Evolutionary conservation across 805 yeast genomes (phyloP), one percentile per base, ranked within the genome.

Genomic region (Yarrowia deformans): DNA sequence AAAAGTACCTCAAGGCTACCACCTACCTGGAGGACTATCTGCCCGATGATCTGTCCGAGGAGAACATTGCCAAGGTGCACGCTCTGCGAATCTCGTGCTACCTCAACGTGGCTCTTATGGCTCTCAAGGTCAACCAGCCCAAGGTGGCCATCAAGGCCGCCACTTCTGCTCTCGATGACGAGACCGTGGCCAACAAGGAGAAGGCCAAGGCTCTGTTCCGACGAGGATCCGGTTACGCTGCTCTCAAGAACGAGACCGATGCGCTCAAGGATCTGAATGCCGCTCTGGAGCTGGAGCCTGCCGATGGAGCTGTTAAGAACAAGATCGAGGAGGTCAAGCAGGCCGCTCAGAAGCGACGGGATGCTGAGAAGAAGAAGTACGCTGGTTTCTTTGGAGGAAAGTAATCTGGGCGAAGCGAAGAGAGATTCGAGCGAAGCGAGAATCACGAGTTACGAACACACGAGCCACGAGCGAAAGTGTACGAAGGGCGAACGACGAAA

Each of bases 191-290:
- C 69, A 91, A 87, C 60, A 85, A 87, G 71, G 87, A 92, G 32
- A 85, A 85, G 76, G 91, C 97, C 12, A 93, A 93, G 80, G 97
- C 97, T 0, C 81, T 85, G 52, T 93, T 89, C 81, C 88, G 98
- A 77, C 88, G 93, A 79, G 98, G 97, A 54, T 81, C 85, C 74
- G 97, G 93, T 0, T 84, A 88, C 74, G 77, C 86, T 70, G 79
- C 84, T 16, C 81, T 84, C 19, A 88, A 88, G 74, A 88, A 91
- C 75, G 90, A 89, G 70, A 91, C 87, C 35, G 84, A 82, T 69
- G 97, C 97, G 0, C 81, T 88, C 68, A 78, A 78, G n/a, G 88
- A 88, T 70, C 84, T 93, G 69, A 84, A 87, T 72, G 81, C 82
- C 63, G 97, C 97, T 0, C 79, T 86, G 40, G 78, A 82, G 67